Conservation (phyloP, 1,139 yeast species). For the Debaryomyces subglobosus region DNA sequence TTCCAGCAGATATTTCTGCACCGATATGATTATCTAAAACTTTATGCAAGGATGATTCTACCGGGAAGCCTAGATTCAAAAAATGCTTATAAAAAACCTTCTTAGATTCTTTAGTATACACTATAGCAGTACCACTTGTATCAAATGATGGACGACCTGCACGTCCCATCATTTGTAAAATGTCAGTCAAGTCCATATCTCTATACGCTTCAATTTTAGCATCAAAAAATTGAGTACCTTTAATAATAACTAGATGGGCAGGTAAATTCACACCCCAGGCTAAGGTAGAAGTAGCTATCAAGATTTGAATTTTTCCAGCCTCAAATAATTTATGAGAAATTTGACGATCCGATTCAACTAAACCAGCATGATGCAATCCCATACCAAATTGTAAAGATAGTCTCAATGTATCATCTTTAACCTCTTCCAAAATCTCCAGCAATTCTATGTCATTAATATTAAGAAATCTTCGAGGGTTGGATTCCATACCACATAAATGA, state of each 20-base stretch:
- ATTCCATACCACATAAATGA: slow-evolving; percentile 93
- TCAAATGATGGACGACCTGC: slow-evolving; percentile 98
- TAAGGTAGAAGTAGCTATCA: slow-evolving; percentile 91
- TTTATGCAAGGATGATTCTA: slow-evolving; percentile 91
- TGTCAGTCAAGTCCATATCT: slow-evolving; percentile 92
- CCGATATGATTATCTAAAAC: slow-evolving; percentile 94
- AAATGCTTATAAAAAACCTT: slow-evolving; percentile 94
- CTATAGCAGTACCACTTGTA: slow-evolving; percentile 93
- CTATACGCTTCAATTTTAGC: slow-evolving; percentile 78
- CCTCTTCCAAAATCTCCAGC: slow-evolving; percentile 59
- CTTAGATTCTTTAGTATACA: slow-evolving; percentile 89
- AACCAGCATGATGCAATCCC: slow-evolving; percentile 97
- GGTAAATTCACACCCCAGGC: slow-evolving; percentile 99
- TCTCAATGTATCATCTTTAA: slow-evolving; percentile 86
- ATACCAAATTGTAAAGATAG: slow-evolving; percentile 91
- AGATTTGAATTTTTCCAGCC: slow-evolving; percentile 80
- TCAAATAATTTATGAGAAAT: slow-evolving; percentile 88
- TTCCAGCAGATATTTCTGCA: slow-evolving; percentile 91
- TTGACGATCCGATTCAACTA: slow-evolving; percentile 86
- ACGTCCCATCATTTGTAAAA: slow-evolving; percentile 87
- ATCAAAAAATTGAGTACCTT: slow-evolving; percentile 90
- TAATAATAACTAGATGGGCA: slow-evolving; percentile 89
- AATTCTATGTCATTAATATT: slow-evolving; percentile 78
- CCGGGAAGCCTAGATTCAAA: slow-evolving; percentile 94
- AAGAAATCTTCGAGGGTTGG: slow-evolving; percentile 85